Conservation (phyloP, 2,329 filamentous ascomycete species). For the Fusarium udum region DNA sequence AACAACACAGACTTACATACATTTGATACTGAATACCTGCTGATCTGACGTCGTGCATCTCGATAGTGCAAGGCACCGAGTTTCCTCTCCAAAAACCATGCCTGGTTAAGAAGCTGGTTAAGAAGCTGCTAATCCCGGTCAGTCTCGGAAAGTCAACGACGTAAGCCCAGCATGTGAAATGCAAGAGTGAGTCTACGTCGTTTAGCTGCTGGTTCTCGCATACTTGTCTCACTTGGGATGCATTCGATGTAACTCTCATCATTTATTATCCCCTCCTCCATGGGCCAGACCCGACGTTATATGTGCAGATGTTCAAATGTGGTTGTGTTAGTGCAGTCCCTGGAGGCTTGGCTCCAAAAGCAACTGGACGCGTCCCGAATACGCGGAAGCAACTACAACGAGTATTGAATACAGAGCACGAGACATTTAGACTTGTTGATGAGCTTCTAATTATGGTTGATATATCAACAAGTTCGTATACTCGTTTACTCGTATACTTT, state of each 20-base stretch:
- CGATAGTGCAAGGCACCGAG: constrained; percentile 27
- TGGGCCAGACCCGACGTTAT: background rate
- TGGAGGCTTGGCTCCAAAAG: background rate
- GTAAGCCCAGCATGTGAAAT: constrained; percentile 30
- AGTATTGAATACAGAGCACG: background rate
- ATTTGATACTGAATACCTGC: background rate
- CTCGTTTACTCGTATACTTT: background rate
- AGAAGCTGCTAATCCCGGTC: constrained; percentile 14
- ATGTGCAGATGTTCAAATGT: background rate
- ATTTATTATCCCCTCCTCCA: constrained; percentile 1
- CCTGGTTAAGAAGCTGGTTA: background rate
- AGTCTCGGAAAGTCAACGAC: constrained; percentile 18
- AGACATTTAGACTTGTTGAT: background rate
- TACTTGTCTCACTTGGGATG: constrained; percentile 19
- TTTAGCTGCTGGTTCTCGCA: constrained; percentile 4
- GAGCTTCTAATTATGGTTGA: background rate
- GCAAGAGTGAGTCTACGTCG: constrained; percentile 15
- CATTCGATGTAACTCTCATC: constrained; percentile 1
- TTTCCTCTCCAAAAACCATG: background rate
- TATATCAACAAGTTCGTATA: background rate
- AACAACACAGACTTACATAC: background rate
- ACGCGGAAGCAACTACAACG: constrained; percentile 7
- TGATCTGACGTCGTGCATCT: constrained; percentile 31
- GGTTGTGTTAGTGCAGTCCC: background rate
- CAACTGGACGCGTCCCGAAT: constrained; percentile 11